Evolutionary conservation across 2,329 filamentous ascomycete species (phyloP), one percentile per base, ranked within the genome.

Genomic region (Ceratocystis smalleyi): DNA sequence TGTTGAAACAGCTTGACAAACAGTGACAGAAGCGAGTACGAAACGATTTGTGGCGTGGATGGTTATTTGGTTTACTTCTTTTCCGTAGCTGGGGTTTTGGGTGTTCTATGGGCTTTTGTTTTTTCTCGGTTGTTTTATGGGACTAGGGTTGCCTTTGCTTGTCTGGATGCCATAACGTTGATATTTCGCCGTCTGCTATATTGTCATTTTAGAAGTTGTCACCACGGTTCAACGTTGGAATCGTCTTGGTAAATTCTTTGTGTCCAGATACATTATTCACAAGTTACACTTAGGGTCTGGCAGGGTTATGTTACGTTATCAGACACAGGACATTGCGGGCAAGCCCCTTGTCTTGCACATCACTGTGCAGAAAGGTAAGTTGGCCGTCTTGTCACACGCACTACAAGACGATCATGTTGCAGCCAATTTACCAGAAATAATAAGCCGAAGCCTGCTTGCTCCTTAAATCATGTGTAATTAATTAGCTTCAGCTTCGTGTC

Each of bases 1-100:
- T 99, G 67, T 76, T 99, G 69, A 90, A 96, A 70, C 92, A 94
- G 76, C 79, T 95, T 67, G 78, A 71, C 71, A 59, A 54, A 35
- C 51, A 57, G 32, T 54, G 51, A 43, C 17, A 6, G 22, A 32
- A 43, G 30, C 12, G 40, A 19, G 19, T 17, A 10, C 15, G 45
- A 32, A 43, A 5, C 59, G 24, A 15, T 47, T 19, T 47, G 17
- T 45, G 35, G 59, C 57, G n/a, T 62, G 51, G 35, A 24, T 43
- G 35, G 10, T 40, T 57, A 15, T 63, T 27, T 19, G n/a, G 17
- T 57, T 22, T 63, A 32, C 24, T 45, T 47, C 10, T 55, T 27
- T 45, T 47, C 24, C 43, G 43, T 61, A 60, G 63, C 47, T 64
- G 22, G 30, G 57, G 64, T 63, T 22, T 60, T 45, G 27, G 35